Conservation (phyloP, 352 stramenopile genomes). For the Globisporangium irregulare region DNA sequence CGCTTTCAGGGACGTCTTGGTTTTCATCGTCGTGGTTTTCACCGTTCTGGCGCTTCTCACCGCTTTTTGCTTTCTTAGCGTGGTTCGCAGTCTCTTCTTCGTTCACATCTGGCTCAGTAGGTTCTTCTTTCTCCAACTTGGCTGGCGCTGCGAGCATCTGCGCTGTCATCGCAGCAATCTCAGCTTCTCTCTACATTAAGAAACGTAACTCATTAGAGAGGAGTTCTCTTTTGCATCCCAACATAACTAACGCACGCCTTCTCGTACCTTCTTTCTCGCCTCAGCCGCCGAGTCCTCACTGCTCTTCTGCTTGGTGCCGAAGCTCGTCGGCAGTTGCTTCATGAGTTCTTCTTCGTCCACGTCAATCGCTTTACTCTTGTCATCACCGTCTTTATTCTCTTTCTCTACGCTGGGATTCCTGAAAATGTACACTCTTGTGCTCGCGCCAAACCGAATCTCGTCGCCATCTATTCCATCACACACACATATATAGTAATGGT, state of each 20-base stretch:
- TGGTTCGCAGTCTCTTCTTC: conserved; percentile 23
- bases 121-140: conserved; percentile 6
- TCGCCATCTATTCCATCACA: conserved; percentile 35
- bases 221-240: background rate
- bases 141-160: conserved; percentile 60
- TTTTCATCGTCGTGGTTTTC: background rate
- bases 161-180: conserved; percentile 71
- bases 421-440: conserved; percentile 59
- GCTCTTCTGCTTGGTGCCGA: conserved; percentile 33
- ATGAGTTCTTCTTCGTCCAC: conserved; percentile 22
- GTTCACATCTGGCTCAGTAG: background rate
- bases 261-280: conserved; percentile 37
- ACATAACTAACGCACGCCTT: background rate
- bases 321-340: conserved; percentile 46
- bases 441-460: conserved; percentile 54
- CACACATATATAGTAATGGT: background rate
- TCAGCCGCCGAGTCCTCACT: background rate
- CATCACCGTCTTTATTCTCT: background rate
- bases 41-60: background rate
- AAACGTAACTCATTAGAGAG: background rate
- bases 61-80: conserved; percentile 22
- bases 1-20: conserved; percentile 10
- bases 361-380: conserved; percentile 12
- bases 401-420: conserved; percentile 22
- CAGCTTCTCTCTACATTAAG: conserved; percentile 40